Conservation (phyloP, 805 yeast genomes). For the Hyphopichia homilentoma region DNA sequence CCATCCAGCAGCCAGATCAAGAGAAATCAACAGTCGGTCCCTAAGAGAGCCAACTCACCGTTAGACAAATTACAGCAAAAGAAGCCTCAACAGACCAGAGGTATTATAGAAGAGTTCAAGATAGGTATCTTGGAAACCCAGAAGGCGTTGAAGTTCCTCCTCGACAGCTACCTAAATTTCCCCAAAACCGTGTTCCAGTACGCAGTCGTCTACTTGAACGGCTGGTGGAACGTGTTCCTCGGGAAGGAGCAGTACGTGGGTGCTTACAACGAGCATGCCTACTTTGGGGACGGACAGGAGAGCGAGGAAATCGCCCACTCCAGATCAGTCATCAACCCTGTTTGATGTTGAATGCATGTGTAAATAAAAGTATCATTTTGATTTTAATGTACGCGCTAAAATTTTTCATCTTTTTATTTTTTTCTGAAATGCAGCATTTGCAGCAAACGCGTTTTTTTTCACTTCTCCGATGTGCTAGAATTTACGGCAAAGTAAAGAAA, state of each 20-base stretch:
- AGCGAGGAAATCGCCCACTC: constrained; percentile 1
- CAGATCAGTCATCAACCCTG: background rate
- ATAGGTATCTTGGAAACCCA: constrained; percentile 49
- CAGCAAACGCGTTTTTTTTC: too few species aligned
- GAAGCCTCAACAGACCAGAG: too few species aligned
- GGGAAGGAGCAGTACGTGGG: constrained; percentile 42
- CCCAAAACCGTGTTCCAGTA: constrained; percentile 60
- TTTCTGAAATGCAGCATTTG: too few species aligned
- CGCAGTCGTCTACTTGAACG: constrained; percentile 44
- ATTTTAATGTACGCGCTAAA: too few species aligned
- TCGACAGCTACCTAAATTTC: constrained; percentile 61
- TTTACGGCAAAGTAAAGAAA: too few species aligned
- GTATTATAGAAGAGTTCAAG: constrained; percentile 50
- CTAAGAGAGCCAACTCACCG: constrained; percentile 1
- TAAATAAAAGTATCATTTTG: background rate
- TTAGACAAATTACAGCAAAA: constrained; percentile 8
- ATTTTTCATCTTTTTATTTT: too few species aligned
- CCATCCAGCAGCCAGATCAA: background rate
- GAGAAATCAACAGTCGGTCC: background rate
- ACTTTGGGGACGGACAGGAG: constrained; percentile 15
- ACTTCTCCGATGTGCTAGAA: too few species aligned
- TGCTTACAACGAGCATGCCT: constrained; percentile 10
- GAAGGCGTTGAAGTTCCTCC: constrained; percentile 62
- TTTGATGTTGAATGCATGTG: background rate
- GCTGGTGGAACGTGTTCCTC: constrained; percentile 71